These are phyloP conservation scores for Carex scoparia DNA, from an alignment of 176 grass and related monocot species.

Conservation along the genomic window DNA sequence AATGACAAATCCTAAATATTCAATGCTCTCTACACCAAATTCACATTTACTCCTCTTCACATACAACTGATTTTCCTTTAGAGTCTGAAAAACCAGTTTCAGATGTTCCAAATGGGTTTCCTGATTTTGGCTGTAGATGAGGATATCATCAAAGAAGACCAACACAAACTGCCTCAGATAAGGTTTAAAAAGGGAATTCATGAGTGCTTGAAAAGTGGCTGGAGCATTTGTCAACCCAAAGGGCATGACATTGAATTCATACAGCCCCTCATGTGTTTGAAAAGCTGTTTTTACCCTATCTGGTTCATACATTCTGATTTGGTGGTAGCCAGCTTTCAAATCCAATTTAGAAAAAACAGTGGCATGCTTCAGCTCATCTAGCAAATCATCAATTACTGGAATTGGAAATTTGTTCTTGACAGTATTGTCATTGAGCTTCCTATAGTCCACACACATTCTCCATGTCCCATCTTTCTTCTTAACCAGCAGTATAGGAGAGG, in stretches of 20 bases:
- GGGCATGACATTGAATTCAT: background rate
- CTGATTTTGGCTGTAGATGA: background rate
- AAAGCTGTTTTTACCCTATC: background rate
- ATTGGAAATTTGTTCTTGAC: too few relatives aligned
- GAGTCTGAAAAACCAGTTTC: background rate
- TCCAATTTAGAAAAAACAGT: too few relatives aligned
- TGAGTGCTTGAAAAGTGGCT: background rate
- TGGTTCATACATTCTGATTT: background rate
- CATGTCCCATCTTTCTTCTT: too few relatives aligned
- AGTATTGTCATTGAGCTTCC: too few relatives aligned
- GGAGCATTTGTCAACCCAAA: background rate
- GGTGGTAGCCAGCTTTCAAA: background rate
- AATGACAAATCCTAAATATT: background rate
- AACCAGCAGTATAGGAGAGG: too few relatives aligned
- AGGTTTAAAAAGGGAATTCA: background rate
- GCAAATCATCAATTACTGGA: too few relatives aligned
- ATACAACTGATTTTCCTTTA: background rate
- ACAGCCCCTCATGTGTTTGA: too few relatives aligned
- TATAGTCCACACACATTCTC: too few relatives aligned
- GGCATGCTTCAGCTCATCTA: too few relatives aligned
- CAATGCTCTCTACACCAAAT: background rate
- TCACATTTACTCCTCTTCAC: background rate
- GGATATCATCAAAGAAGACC: constrained; percentile 2
- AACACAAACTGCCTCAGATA: background rate
- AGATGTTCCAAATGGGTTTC: background rate